Percentiles rank a stretch among this genome's conserved stretches.
Evolutionary conservation across 164 flowering plant genomes (phyloP).

Genomic region (Echeveria elegans): DNA sequence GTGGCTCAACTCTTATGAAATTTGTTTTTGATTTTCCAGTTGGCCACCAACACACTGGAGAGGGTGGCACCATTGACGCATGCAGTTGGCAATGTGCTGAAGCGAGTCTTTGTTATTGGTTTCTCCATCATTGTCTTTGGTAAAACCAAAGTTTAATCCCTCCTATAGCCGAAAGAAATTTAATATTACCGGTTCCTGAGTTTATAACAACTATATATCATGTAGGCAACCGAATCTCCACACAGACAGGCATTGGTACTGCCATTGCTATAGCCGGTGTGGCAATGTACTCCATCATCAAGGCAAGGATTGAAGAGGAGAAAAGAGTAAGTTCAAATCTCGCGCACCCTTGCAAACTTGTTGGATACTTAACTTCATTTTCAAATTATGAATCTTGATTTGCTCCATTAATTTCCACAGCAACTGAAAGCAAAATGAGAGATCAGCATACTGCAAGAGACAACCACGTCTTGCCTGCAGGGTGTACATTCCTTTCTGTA

Average conservation of each 20-base stretch:
- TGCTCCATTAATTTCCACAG: too few species aligned
- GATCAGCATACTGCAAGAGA: background rate
- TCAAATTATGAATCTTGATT: too few species aligned
- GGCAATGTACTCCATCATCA: constrained; percentile 75
- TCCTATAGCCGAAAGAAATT: background rate
- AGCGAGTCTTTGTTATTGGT: constrained; percentile 95
- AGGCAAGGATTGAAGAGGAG: constrained; percentile 91
- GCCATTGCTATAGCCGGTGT: constrained; percentile 88
- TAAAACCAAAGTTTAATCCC: constrained; percentile 15
- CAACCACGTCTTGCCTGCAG: background rate
- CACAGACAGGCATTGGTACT: constrained; percentile 92
- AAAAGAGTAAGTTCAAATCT: constrained; percentile 49
- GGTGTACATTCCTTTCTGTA: constrained; percentile 1
- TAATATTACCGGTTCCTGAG: too few species aligned
- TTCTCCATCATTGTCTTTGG: constrained; percentile 84
- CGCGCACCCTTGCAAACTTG: background rate
- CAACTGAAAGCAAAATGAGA: constrained; percentile 54
- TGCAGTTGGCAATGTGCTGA: constrained; percentile 95
- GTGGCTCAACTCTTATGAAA: too few species aligned
- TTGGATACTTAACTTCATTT: too few species aligned
- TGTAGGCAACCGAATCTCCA: constrained; percentile 85
- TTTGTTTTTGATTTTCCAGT: constrained; percentile 31
- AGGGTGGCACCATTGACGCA: constrained; percentile 98
- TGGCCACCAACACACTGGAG: constrained; percentile 94
- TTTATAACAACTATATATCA: background rate